Evolutionary conservation across 2,329 filamentous ascomycete genomes (phyloP), one percentile per base, ranked within the genome.

Genomic region (Aspergillus pseudotamarii): DNA sequence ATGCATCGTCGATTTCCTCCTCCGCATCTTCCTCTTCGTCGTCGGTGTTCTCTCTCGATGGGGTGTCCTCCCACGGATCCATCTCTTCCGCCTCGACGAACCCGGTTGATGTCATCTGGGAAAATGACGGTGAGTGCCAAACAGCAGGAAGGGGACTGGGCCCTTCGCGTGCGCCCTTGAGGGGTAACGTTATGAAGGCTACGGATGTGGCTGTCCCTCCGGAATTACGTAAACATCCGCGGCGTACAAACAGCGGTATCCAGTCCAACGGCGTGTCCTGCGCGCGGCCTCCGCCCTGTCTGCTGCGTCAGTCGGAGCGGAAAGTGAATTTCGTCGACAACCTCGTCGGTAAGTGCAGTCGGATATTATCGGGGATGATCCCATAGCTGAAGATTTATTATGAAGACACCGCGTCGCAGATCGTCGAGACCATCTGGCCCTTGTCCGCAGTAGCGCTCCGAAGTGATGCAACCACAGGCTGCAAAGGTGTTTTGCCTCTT

Each of bases 381-480:
- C 68, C 67, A 68, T 79, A 76, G 66, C 32, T 51, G 30, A 50
- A 50, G 23, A 34, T 41, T 30, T 26, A 16, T n/a, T n/a, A 12
- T 54, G 28, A 85, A 97, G 94, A 97, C 88, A 96, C 94, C 72
- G 95, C 95, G 59, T 95, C 95, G 60, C 93, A 97, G 79, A 96
- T 98, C 78, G 94, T 99, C 57, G 93, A 97, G 83, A 92, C 91
- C 59, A 97, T 99, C 73, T 99, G 95, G 95, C 94, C 95, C 53
- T 85, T 94, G 50, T 96, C 94, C 60, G 94, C 92, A 63, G 88
- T 90, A 41, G 86, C 91, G 62, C 91, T 91, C 78, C 89, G 89
- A 72, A 89, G 85, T 71, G 91, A 94, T 75, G 82, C 86, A 62
- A 74, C 78, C 65, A 81, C 82, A 67, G 89, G 88, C 64, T 86